Base-by-base conservation (phyloP, 257 asterid genomes). In the Ehretia macrophylla region DNA sequence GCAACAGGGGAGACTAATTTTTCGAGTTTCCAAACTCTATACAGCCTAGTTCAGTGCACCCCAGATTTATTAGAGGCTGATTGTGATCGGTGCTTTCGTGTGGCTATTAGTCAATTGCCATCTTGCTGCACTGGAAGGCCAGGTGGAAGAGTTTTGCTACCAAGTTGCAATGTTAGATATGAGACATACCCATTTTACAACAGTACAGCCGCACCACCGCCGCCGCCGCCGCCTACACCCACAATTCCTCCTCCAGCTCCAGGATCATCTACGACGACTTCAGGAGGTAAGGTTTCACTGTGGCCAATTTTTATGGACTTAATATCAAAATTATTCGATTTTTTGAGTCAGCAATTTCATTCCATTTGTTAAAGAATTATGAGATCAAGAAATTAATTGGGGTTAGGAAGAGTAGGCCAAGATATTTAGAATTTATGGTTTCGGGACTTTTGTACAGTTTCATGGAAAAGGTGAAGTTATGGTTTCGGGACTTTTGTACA, bases 51-150 rank as follows among this genome's bases (percentile, higher is more conserved):
- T 4, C 68, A 71, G 58, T 68, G 72, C 51, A 68, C 68, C 32
- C 72, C 79, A 22, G 69, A 68, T 64, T 13, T 74, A 6, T 49
- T 72, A 4, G 16, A 1, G 0, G 1, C 17, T 1, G 70, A 72
- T 8, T 68, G 74, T 32, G 8, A 11, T 0, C 14, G 8, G 0
- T 72, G 78, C 60, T 58, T 72, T 10, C 18, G 14, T 9, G 1
- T 14, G 1, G 64, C 52, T 10, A 32, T 55, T 5, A 1, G 17
- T 0, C 0, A 12, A 0, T 17, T 68, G 11, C 56, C 71, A 1
- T 5, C 0, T 8, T 54, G 64, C 44, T 65, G 64, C 22, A 4
- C 27, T 11, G n/a, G 22, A 8, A 22, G 8, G 11, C 58, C 5
- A 46, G 73, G 70, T 32, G 77, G 20, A 4, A 62, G 66, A 38